Percentiles rank a stretch among this genome's conserved stretches.
Conservation (phyloP, 768 basidiomycete species). For the Boletus tylopilopsis region DNA sequence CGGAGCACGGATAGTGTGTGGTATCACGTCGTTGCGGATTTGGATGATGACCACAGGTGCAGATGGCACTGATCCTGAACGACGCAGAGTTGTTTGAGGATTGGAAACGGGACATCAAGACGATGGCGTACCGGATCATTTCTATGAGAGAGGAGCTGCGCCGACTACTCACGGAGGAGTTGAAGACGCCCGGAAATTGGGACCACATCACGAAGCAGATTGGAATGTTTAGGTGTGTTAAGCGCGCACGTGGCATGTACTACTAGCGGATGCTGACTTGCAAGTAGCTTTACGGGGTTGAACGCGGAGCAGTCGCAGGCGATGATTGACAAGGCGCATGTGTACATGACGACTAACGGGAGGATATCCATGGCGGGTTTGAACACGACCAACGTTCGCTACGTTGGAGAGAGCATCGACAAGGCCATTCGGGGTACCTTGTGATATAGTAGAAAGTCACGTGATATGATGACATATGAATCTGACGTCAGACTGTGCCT, state of each 20-base stretch:
- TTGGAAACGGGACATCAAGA: constrained; percentile 87
- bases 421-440: constrained; percentile 53
- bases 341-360: constrained; percentile 85
- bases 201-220: constrained; percentile 95
- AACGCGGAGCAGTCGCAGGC: constrained; percentile 59
- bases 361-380: constrained; percentile 94
- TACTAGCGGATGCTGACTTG: constrained; percentile 9
- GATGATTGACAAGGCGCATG: constrained; percentile 67
- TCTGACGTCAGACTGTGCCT: constrained; percentile 30
- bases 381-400: constrained; percentile 73
- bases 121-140: constrained; percentile 78
- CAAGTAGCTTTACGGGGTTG: constrained; percentile 78
- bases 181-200: constrained; percentile 91
- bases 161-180: constrained; percentile 61
- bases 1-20: constrained; percentile 80
- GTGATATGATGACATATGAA: background rate
- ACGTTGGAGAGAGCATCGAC: constrained; percentile 72
- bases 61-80: constrained; percentile 84
- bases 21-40: background rate
- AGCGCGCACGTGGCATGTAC: background rate
- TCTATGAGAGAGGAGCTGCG: constrained; percentile 82
- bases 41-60: constrained; percentile 1
- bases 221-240: constrained; percentile 88
- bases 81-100: constrained; percentile 69
- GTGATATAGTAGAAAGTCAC: constrained; percentile 15